phyloP scores from a whole-genome alignment of 2,329 filamentous ascomycete species.

The Basipetospora chlamydospora region DNA sequence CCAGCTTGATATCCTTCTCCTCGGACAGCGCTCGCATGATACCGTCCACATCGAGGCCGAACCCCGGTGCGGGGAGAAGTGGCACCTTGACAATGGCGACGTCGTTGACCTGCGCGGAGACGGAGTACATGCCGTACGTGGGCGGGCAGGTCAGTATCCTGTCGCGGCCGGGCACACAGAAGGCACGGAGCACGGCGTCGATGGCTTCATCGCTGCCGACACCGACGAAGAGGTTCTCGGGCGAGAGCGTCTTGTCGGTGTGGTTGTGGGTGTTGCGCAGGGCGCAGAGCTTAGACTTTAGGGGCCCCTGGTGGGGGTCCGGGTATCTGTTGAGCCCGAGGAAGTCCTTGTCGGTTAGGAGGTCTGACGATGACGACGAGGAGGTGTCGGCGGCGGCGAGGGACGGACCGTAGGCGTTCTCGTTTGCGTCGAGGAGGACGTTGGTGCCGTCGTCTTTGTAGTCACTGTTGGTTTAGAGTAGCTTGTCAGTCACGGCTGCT shows the following conservation, averaged over 20 bases:
- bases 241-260: slow-evolving; percentile 56
- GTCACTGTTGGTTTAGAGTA: slow-evolving; percentile 59
- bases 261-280: slow-evolving; percentile 77
- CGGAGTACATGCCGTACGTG: slow-evolving; percentile 96
- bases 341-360: slow-evolving; percentile 44
- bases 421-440: slow-evolving; percentile 91
- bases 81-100: slow-evolving; percentile 77
- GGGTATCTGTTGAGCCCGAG: slow-evolving; percentile 84
- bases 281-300: slow-evolving; percentile 77
- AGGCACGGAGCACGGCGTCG: slow-evolving; percentile 82
- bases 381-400: slow-evolving; percentile 39
- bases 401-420: slow-evolving; percentile 87
- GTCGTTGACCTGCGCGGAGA: slow-evolving; percentile 91
- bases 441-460: slow-evolving; percentile 98
- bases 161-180: slow-evolving; percentile 76
- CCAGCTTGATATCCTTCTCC: slow-evolving; percentile 59
- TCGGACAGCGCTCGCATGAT: slow-evolving; percentile 51
- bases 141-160: slow-evolving; percentile 90
- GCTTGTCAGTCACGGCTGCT: too few relatives aligned
- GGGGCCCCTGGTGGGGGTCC: slow-evolving; percentile 77
- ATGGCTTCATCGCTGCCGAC: slow-evolving; percentile 96
- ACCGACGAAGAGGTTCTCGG: slow-evolving; percentile 82
- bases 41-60: slow-evolving; percentile 56
- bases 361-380: slow-evolving; percentile 18
- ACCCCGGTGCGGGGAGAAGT: slow-evolving; percentile 54